Base-by-base conservation (phyloP, 257 asterid genomes). In the Fraxinus americana region DNA sequence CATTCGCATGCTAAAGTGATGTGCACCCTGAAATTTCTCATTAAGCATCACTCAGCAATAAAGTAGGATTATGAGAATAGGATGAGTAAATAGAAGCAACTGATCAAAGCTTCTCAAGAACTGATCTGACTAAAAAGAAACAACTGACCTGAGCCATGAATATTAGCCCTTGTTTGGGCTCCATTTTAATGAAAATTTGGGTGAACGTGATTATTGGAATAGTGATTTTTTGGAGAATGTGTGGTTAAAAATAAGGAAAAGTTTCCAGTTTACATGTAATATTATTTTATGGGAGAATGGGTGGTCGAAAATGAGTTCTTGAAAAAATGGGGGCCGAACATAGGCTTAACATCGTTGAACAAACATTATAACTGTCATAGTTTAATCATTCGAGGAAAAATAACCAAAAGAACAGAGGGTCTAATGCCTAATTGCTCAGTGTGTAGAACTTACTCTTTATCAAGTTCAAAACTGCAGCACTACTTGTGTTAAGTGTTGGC, bases 401-500 rank as follows among this genome's bases (percentile, higher is more conserved):
- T 73, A 45, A 59, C 61, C 21, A 50, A n/a, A 19, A 1, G 11
- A 54, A 54, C 25, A 54, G 6, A 54, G 11, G 11, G 27, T 54
- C 27, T 6, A 54, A 54, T 3, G 3, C 19, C 12, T 5, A 6
- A 54, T 4, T n/a, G 25, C 5, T n/a, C n/a, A 54, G 65, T 21
- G 32, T 19, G 17, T 34, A 23, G 34, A 73, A 74, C 82, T 66
- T 85, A 88, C 97, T 94, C 77, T 91, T 91, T 69, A 91, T 78
- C 80, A 93, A 73, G 83, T 80, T 85, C 83, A 91, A 79, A 79
- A 93, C 68, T 48, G 83, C 81, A 86, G 91, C 88, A 77, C 93
- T 83, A 74, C 94, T 90, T 30, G 93, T 89, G 83, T 93, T 91
- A 3, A 93, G 91, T 38, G 92, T 90, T 68, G 96, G 96, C 85